Conservation (phyloP, 2,329 filamentous ascomycete genomes). For the Penicillium sp. region DNA sequence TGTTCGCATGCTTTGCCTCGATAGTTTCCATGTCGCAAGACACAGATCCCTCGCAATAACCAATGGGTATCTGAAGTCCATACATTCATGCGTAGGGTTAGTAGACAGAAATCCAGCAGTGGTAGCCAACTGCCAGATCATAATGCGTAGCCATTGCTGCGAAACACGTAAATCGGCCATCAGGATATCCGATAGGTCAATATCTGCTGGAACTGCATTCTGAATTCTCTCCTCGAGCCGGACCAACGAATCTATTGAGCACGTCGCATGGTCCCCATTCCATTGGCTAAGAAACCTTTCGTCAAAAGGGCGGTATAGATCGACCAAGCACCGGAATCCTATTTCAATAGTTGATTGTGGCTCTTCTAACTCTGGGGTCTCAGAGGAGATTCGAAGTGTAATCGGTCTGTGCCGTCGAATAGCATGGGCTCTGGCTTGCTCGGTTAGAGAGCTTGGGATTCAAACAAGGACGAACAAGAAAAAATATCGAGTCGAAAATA, state of each 20-base stretch:
- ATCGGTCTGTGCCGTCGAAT: conserved; percentile 67
- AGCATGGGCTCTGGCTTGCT: conserved; percentile 60
- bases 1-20: conserved; percentile 73
- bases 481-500: conserved; percentile 35
- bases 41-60: conserved; percentile 66
- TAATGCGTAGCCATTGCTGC: conserved; percentile 71
- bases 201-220: conserved; percentile 57
- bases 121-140: conserved; percentile 74
- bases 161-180: conserved; percentile 69
- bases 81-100: conserved; percentile 59
- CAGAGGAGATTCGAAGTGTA: conserved; percentile 63
- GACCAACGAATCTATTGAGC: conserved; percentile 34
- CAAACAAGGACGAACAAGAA: too few relatives aligned
- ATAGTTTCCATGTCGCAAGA: conserved; percentile 71
- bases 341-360: conserved; percentile 59
- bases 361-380: conserved; percentile 51
- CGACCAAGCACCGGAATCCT: conserved; percentile 65
- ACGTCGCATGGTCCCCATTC: conserved; percentile 54
- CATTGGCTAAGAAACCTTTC: conserved; percentile 67
- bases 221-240: conserved; percentile 56
- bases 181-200: conserved; percentile 65
- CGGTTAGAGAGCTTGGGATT: not conserved
- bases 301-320: conserved; percentile 66
- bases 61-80: conserved; percentile 67
- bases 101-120: conserved; percentile 69